Conservation (phyloP, 805 yeast genomes). For the Metschnikowia amazonensis region DNA sequence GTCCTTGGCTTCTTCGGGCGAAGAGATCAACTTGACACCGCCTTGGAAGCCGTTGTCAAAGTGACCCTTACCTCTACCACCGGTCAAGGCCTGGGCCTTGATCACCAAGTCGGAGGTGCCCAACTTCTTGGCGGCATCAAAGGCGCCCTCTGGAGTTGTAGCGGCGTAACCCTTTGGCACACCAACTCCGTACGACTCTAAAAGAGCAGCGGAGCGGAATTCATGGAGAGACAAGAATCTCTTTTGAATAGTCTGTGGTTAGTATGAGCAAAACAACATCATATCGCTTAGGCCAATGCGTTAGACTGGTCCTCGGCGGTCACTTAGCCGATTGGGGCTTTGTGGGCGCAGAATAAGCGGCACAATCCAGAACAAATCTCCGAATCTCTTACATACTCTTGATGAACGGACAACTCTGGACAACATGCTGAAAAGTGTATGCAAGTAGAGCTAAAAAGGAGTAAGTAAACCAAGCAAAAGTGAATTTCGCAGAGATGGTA, state of each 20-base stretch:
- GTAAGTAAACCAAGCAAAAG: conserved; percentile 3
- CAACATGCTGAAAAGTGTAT: conserved; percentile 28
- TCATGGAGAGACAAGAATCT: conserved; percentile 92
- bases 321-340: too few species aligned
- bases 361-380: too few species aligned
- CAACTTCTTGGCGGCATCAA: conserved; percentile 70
- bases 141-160: conserved; percentile 84
- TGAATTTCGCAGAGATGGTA: conserved; percentile 11
- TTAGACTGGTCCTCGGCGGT: background rate
- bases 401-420: conserved; percentile 43
- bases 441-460: conserved; percentile 8
- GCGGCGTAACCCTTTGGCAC: conserved; percentile 93
- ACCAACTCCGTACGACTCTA: conserved; percentile 79
- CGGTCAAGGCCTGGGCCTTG: conserved; percentile 98
- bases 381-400: conserved; percentile 32
- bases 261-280: conserved; percentile 12
- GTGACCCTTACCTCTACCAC: conserved; percentile 99
- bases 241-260: conserved; percentile 34
- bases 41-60: conserved; percentile 94
- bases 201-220: conserved; percentile 87
- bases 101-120: conserved; percentile 80
- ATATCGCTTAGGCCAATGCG: background rate
- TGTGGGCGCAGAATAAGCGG: too few species aligned
- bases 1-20: conserved; percentile 82
- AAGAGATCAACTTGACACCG: conserved; percentile 86